phyloP scores from a whole-genome alignment of 148 eudicot genomes.

The Talinum fruticosum region DNA sequence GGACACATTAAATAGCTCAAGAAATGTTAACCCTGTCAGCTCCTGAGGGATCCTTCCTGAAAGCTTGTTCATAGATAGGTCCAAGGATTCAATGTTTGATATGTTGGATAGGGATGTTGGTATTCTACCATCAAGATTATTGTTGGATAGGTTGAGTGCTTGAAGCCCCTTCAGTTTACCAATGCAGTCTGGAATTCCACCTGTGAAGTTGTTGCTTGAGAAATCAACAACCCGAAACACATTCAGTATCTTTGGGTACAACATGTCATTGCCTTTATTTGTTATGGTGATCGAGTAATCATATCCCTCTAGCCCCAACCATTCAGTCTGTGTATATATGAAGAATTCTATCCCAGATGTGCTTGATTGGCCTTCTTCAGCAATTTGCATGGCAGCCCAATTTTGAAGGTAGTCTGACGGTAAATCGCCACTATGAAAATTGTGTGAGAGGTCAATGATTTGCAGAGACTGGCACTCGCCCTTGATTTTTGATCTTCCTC shows the following conservation, averaged over 20 bases:
- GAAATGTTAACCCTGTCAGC: conserved; percentile 21
- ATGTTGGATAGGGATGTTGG: conserved; percentile 24
- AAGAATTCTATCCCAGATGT: background rate
- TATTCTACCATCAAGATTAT: conserved; percentile 21
- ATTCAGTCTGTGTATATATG: no score
- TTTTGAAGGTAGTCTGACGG: conserved; percentile 21
- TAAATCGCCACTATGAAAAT: conserved; percentile 30
- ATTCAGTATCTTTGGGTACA: background rate
- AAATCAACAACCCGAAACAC: conserved; percentile 25
- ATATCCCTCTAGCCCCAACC: no score
- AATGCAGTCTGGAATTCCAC: conserved; percentile 29
- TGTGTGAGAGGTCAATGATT: conserved; percentile 40
- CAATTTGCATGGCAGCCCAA: conserved; percentile 30
- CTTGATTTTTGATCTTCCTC: background rate
- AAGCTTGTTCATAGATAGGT: conserved; percentile 38
- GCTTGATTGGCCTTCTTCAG: background rate
- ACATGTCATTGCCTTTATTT: conserved; percentile 22
- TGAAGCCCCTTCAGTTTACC: conserved; percentile 29
- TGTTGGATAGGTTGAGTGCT: conserved; percentile 37
- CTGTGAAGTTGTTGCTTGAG: conserved; percentile 34
- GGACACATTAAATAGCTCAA: conserved; percentile 30
- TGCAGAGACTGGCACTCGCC: conserved; percentile 25
- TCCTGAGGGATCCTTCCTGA: conserved; percentile 34
- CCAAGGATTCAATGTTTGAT: conserved; percentile 26
- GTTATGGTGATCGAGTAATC: conserved; percentile 11